These are phyloP conservation scores for Pyrenophora graminea DNA, from an alignment of 2,329 filamentous ascomycete genomes.

Conservation along the genomic window DNA sequence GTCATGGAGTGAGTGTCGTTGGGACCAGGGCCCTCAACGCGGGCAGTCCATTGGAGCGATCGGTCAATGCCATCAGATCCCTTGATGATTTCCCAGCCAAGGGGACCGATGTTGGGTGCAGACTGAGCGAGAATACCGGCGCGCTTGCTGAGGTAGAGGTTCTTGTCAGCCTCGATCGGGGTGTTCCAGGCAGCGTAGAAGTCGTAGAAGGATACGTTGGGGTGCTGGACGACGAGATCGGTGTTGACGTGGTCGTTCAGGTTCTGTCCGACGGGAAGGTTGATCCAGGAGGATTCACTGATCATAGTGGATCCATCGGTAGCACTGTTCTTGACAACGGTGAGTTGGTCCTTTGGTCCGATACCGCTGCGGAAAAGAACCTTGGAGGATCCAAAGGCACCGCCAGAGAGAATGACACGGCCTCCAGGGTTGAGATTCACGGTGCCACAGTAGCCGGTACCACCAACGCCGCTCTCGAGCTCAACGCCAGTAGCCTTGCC, in stretches of 20 bases:
- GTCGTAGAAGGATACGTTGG: conserved; percentile 64
- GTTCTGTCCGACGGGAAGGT: conserved; percentile 57
- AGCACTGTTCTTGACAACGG: conserved; percentile 50
- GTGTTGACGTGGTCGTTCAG: conserved; percentile 62
- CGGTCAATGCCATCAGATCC: conserved; percentile 63
- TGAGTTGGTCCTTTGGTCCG: conserved; percentile 59
- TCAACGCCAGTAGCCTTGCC: conserved; percentile 69
- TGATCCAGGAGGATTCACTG: conserved; percentile 53
- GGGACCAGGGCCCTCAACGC: conserved; percentile 61
- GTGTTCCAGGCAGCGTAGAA: conserved; percentile 64
- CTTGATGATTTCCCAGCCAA: conserved; percentile 64
- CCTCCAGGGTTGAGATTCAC: conserved; percentile 65
- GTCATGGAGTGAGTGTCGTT: conserved; percentile 48
- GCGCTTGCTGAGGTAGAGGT: conserved; percentile 52
- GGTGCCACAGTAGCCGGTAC: conserved; percentile 59
- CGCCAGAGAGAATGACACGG: conserved; percentile 69
- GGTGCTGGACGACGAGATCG: conserved; percentile 57
- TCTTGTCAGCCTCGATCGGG: conserved; percentile 48
- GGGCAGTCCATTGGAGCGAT: conserved; percentile 68
- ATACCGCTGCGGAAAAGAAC: conserved; percentile 72
- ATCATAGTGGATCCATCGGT: conserved; percentile 51
- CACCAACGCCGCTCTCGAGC: conserved; percentile 64
- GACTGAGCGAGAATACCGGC: conserved; percentile 67
- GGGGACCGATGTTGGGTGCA: conserved; percentile 67
- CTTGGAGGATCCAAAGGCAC: conserved; percentile 71